These are phyloP conservation scores for Ehretia macrophylla DNA, from an alignment of 257 asterid species.

Conservation along the genomic window DNA sequence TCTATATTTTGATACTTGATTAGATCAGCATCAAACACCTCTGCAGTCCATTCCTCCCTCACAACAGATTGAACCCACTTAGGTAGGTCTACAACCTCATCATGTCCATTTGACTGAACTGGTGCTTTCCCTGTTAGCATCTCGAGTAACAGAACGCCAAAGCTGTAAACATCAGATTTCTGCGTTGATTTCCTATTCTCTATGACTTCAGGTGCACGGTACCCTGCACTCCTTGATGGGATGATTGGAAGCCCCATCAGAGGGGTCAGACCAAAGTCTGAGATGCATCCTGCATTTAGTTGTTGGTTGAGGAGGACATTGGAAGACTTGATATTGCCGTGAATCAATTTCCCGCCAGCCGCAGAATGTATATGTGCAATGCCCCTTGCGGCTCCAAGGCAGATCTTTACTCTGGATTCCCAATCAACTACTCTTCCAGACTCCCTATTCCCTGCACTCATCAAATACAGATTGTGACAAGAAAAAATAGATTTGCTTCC, in stretches of 20 bases:
- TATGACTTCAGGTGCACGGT: conserved; percentile 58
- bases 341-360: conserved; percentile 33
- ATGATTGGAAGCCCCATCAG: conserved; percentile 35
- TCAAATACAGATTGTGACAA: neutral
- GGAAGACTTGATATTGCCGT: conserved; percentile 71
- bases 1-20: conserved; percentile 40
- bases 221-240: conserved; percentile 43
- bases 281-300: conserved; percentile 29
- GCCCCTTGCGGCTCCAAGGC: conserved; percentile 68
- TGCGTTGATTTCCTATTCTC: conserved; percentile 44
- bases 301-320: conserved; percentile 48
- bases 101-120: conserved; percentile 41
- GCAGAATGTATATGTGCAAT: conserved; percentile 55
- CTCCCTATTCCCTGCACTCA: conserved; percentile 42
- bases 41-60: conserved; percentile 80
- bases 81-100: conserved; percentile 53
- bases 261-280: conserved; percentile 58
- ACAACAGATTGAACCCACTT: conserved; percentile 71
- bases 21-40: conserved; percentile 58
- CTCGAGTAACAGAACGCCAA: conserved; percentile 65
- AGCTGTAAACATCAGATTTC: conserved; percentile 61
- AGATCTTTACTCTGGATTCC: conserved; percentile 55
- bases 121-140: conserved; percentile 70
- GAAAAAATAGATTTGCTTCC: no score
- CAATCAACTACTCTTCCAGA: conserved; percentile 49